A percentile compares a stretch with the other conserved stretches of the same genome.
Evolutionary conservation across 2,329 filamentous ascomycete genomes (phyloP).

Genomic region (Cladosporium austrohemisphaericum): DNA sequence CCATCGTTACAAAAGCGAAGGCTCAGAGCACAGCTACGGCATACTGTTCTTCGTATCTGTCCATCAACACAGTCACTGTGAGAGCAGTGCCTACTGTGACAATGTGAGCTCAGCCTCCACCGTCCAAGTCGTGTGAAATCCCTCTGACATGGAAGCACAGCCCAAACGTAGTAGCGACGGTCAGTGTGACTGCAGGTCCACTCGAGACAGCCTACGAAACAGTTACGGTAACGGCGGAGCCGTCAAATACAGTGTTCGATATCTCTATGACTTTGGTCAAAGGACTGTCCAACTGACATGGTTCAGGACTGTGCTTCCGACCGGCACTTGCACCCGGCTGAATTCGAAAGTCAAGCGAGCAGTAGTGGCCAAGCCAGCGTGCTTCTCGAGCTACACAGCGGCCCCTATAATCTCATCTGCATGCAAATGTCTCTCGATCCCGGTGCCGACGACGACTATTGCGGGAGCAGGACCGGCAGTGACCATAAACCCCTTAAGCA

Average conservation of each 20-base stretch:
- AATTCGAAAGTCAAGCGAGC: not conserved
- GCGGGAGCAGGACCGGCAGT: too few species aligned
- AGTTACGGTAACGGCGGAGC: too few species aligned
- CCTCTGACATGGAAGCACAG: too few species aligned
- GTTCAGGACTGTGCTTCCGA: not conserved
- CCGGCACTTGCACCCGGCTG: not conserved
- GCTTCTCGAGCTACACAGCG: not conserved
- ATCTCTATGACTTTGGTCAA: too few species aligned
- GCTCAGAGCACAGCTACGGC: not conserved
- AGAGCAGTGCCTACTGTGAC: not conserved
- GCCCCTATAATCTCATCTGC: not conserved
- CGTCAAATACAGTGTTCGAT: too few species aligned
- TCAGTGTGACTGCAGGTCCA: too few species aligned
- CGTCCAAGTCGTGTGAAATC: too few species aligned
- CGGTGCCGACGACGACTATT: not conserved
- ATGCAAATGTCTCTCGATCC: not conserved
- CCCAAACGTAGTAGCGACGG: too few species aligned
- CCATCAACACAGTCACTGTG: not conserved
- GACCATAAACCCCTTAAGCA: too few species aligned
- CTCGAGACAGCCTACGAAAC: too few species aligned
- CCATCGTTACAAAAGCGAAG: not conserved
- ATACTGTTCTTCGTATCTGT: not conserved
- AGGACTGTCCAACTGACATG: too few species aligned
- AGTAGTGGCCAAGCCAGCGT: not conserved
- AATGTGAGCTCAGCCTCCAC: too few species aligned